These are phyloP conservation scores for Komagataella mondaviorum DNA, from an alignment of 805 yeast species.

Conservation along the genomic window DNA sequence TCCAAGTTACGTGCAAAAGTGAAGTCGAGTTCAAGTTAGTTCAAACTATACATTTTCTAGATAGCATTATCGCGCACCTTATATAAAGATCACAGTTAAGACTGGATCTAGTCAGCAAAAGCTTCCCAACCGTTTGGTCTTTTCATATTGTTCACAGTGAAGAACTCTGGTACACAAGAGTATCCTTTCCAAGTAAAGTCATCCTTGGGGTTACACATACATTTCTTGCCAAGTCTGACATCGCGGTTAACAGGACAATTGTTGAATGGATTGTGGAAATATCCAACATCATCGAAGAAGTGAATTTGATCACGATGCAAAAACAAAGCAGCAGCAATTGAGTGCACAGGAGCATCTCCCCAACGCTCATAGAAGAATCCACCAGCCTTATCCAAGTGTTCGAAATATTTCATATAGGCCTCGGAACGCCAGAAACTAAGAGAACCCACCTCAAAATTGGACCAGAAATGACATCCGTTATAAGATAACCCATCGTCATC, in stretches of 20 bases:
- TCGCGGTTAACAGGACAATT: constrained; percentile 64
- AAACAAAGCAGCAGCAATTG: constrained; percentile 75
- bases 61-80: neutral
- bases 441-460: constrained; percentile 75
- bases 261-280: constrained; percentile 70
- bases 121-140: constrained; percentile 66
- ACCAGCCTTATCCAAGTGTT: constrained; percentile 63
- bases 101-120: constrained; percentile 20
- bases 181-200: constrained; percentile 71
- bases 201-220: constrained; percentile 59
- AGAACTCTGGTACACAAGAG: constrained; percentile 58
- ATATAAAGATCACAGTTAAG: neutral
- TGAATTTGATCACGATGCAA: constrained; percentile 59
- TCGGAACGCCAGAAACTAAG: constrained; percentile 63
- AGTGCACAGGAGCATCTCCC: constrained; percentile 93
- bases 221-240: constrained; percentile 44
- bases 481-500: constrained; percentile 58
- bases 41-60: neutral
- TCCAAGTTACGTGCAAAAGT: neutral
- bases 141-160: constrained; percentile 34
- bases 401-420: constrained; percentile 60
- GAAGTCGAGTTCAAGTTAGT: neutral
- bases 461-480: constrained; percentile 85
- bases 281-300: constrained; percentile 77
- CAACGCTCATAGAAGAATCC: constrained; percentile 91